phyloP scores from a whole-genome alignment of 768 basidiomycete genomes.

The Mycena polygramma region DNA sequence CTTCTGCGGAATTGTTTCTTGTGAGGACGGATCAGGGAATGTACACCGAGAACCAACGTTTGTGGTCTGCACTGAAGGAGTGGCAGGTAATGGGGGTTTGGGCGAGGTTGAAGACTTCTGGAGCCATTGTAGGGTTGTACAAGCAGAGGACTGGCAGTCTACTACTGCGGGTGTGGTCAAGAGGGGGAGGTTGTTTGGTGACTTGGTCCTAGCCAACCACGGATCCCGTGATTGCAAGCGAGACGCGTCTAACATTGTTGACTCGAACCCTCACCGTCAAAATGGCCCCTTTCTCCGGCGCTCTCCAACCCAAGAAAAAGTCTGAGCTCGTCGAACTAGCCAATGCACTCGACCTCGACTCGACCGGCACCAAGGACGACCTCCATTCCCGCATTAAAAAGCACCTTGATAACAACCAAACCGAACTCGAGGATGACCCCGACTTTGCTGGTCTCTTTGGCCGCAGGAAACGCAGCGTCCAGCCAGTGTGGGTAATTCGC shows the following conservation, averaged over 20 bases:
- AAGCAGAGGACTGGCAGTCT: conserved; percentile 85
- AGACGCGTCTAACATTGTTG: conserved; percentile 14
- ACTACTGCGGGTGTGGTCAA: conserved; percentile 67
- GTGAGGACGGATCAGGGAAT: conserved; percentile 8
- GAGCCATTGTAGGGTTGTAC: conserved; percentile 57
- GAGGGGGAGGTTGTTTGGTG: neutral
- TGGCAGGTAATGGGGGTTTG: conserved; percentile 90
- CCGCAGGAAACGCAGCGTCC: conserved; percentile 58
- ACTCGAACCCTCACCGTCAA: neutral
- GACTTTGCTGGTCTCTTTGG: conserved; percentile 68
- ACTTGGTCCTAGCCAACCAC: neutral
- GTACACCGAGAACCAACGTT: conserved; percentile 66
- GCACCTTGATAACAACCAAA: conserved; percentile 69
- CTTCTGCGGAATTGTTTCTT: conserved; percentile 64
- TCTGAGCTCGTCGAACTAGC: conserved; percentile 75
- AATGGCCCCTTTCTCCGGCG: conserved; percentile 56
- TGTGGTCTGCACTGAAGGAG: conserved; percentile 90
- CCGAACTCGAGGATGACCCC: conserved; percentile 68
- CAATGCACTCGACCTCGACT: conserved; percentile 62
- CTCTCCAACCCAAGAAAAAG: conserved; percentile 77
- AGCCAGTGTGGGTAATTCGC: conserved; percentile 44
- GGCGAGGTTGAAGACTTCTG: conserved; percentile 84
- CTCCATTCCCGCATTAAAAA: conserved; percentile 71
- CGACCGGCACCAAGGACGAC: conserved; percentile 74
- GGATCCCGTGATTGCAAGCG: neutral